Evolutionary conservation across 495 filamentous ascomycete species (phyloP).

Genomic region (Hypoxylon rickii): DNA sequence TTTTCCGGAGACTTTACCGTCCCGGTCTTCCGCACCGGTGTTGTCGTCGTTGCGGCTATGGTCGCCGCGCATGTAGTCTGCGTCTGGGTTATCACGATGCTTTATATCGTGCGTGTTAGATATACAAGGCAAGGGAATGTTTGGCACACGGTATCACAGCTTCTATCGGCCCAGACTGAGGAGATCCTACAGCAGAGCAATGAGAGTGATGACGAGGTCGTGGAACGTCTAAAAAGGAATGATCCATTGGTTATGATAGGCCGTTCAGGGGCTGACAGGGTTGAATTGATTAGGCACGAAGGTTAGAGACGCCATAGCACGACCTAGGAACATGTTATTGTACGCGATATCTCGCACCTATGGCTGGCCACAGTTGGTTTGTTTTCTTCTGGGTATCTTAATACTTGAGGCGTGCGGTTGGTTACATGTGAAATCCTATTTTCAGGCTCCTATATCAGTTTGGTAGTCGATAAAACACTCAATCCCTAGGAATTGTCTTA

Average conservation of each 20-base stretch:
- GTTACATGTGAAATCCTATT: no score
- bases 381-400: no score
- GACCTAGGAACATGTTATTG: no score
- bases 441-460: no score
- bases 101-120: not conserved
- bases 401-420: no score
- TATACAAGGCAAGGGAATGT: constrained; percentile 1
- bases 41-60: not conserved
- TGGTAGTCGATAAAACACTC: no score
- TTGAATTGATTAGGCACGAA: no score
- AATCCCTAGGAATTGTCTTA: no score
- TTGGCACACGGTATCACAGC: constrained; percentile 3
- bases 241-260: not conserved
- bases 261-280: no score
- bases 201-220: not conserved
- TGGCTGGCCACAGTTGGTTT: no score
- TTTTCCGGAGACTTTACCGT: not conserved
- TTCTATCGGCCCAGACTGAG: not conserved
- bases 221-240: not conserved
- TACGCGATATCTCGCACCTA: no score
- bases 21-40: not conserved
- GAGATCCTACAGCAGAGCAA: not conserved
- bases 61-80: not conserved
- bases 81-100: not conserved
- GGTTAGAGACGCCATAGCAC: no score